These are phyloP conservation scores for Claviceps sp. DNA, from an alignment of 2,329 filamentous ascomycete species.

Conservation along the genomic window DNA sequence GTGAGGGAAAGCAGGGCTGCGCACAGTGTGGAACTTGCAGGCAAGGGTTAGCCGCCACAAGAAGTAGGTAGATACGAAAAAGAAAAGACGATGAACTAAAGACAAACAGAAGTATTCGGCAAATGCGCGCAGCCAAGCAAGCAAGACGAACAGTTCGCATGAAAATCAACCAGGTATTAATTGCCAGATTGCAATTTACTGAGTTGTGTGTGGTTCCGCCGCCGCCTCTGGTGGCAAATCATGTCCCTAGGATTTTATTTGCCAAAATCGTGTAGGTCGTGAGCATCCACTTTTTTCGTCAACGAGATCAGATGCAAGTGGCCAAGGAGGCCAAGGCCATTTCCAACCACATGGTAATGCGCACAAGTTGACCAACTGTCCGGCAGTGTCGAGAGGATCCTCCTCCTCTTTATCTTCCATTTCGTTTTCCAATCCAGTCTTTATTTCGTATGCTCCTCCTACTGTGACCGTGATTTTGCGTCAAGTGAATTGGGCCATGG, in stretches of 20 bases:
- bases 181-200: slow-evolving; percentile 11
- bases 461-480: background rate
- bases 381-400: slow-evolving; percentile 9
- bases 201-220: slow-evolving; percentile 3
- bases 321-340: background rate
- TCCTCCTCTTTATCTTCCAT: background rate
- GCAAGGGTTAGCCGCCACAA: background rate
- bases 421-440: background rate
- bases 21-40: too few relatives aligned
- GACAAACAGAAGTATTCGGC: background rate
- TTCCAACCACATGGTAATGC: background rate
- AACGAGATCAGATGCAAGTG: slow-evolving; percentile 9
- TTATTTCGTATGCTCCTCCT: background rate
- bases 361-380: slow-evolving; percentile 7
- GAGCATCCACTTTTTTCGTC: slow-evolving; percentile 8
- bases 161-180: slow-evolving; percentile 4
- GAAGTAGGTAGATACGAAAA: background rate
- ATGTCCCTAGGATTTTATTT: background rate
- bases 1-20: too few relatives aligned
- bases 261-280: slow-evolving; percentile 1
- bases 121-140: background rate
- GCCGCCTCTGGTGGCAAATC: slow-evolving; percentile 2
- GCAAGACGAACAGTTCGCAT: background rate
- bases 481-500: background rate
- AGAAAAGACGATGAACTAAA: background rate